Evolutionary conservation across 164 flowering plant species (phyloP), one percentile per base, ranked within the genome.

Genomic region (Magnolia sinica): DNA sequence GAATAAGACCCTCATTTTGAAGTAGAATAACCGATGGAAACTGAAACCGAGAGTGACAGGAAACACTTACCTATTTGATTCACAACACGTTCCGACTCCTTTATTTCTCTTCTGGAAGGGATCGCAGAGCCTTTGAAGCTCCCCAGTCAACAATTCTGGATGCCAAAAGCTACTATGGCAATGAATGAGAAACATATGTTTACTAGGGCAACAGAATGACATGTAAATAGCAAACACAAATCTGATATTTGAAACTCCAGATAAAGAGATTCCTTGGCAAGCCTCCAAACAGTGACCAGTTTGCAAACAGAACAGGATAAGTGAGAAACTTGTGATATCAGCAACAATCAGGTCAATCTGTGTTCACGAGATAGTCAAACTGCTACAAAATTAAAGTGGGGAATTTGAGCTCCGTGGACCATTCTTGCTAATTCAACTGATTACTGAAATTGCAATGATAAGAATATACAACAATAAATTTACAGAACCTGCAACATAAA

Each of bases 401-500:
- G 18, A 55, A 55, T 16, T 11, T 1, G 10, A 55, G 19, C 18
- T 11, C 18, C 61, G 4, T 55, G 61, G 16, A 55, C 61, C 61
- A 11, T 55, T 11, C 18, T 55, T 55, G 61, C 61, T 55, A 55
- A 11, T 55, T 55, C 61, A 55, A 55, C 61, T 16, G 18, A 55
- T 11, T 55, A 10, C 61, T 11, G 27, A 27, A 70, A 55, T 55
- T 19, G 29, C 70, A 37, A 64, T 63, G 77, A 66, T 51, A 52
- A 70, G 64, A 65, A 75, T 79, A 84, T 85, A 78, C 85, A 77
- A 50, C 61, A 84, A 85, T 85, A 74, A 76, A 74, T 87, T 82
- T 87, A 88, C 88, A 88, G 76, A 83, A 76, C 84, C 79, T 50
- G 70, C 71, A 79, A 81, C 73, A 7, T 55, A 82, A 83, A 82